These are phyloP conservation scores for Hygrophoropsis aurantiaca DNA, from an alignment of 768 basidiomycete species.

Conservation along the genomic window DNA sequence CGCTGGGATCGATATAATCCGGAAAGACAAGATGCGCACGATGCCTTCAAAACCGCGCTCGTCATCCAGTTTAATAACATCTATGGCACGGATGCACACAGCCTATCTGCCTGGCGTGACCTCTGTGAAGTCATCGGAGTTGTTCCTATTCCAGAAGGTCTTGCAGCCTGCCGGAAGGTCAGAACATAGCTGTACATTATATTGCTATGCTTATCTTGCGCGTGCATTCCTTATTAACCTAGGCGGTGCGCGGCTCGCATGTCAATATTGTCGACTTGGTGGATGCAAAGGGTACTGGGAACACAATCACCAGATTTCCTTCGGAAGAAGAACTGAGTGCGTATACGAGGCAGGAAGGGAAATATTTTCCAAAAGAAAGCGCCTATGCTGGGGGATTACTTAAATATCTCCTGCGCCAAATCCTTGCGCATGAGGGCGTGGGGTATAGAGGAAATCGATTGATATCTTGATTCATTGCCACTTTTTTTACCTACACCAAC, in stretches of 20 bases:
- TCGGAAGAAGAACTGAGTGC: neutral
- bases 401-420: too few relatives aligned
- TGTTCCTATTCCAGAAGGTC: neutral
- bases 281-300: neutral
- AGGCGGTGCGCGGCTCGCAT: neutral
- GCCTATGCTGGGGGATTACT: too few relatives aligned
- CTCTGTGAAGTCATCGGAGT: conserved; percentile 12
- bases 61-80: conserved; percentile 12
- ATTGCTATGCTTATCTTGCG: too few relatives aligned
- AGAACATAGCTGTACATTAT: too few relatives aligned
- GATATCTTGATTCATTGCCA: too few relatives aligned
- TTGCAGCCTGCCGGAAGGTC: neutral
- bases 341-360: neutral
- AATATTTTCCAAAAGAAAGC: neutral
- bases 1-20: neutral
- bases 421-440: too few relatives aligned
- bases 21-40: neutral
- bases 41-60: conserved; percentile 7
- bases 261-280: conserved; percentile 3
- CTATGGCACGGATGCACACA: conserved; percentile 14
- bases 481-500: too few relatives aligned
- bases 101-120: conserved; percentile 10
- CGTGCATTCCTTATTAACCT: too few relatives aligned
- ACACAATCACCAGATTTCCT: neutral
- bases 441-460: too few relatives aligned